Evolutionary conservation across 1,284 basidiomycete genomes (phyloP).

Genomic region (Kwoniella shivajii): DNA sequence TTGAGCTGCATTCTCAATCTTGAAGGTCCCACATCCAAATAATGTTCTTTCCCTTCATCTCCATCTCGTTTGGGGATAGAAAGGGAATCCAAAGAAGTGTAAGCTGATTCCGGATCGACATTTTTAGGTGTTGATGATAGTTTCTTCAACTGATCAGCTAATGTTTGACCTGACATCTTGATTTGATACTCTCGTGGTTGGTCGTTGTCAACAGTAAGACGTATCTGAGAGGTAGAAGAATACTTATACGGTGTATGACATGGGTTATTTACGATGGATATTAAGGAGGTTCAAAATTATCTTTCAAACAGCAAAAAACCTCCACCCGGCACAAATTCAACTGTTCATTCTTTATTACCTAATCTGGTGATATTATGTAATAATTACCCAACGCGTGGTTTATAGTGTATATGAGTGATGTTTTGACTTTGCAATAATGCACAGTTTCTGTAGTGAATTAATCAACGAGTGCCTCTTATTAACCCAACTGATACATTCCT

Average conservation of each 20-base stretch:
- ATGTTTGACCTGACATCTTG: conserved; percentile 51
- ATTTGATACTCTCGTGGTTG: no score
- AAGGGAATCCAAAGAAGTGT: conserved; percentile 48
- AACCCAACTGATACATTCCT: background rate
- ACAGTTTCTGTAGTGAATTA: no score
- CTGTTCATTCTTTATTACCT: background rate
- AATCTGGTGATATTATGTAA: background rate
- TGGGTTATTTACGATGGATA: no score
- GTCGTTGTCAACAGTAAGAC: no score
- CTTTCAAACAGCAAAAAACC: no score
- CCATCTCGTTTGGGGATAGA: conserved; percentile 21
- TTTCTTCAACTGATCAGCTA: conserved; percentile 79
- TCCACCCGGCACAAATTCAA: background rate
- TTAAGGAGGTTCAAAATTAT: no score
- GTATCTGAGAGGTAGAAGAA: no score
- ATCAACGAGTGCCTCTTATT: background rate
- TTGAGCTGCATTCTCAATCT: conserved; percentile 64
- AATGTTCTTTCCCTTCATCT: conserved; percentile 66
- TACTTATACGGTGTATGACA: no score
- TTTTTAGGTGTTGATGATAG: conserved; percentile 57
- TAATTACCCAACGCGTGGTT: background rate
- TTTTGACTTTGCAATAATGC: background rate
- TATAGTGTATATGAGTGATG: background rate
- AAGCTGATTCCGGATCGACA: conserved; percentile 71
- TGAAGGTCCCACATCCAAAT: conserved; percentile 77